A percentile compares a stretch with the other conserved stretches of the same genome.
Conservation (phyloP, 495 filamentous ascomycete genomes). For the Geoglossum glabrum region DNA sequence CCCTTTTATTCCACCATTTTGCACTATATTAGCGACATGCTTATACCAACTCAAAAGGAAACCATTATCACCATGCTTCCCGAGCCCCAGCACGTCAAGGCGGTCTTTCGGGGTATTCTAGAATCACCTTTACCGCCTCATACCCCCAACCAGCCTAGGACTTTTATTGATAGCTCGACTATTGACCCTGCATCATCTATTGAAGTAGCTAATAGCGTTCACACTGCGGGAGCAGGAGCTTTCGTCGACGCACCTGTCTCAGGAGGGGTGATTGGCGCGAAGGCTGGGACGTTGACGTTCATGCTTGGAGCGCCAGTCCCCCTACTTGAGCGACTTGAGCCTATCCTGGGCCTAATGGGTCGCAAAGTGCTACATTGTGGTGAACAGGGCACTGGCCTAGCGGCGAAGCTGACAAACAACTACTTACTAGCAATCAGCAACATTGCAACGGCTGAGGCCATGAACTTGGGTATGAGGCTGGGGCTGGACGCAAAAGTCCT, state of each 20-base stretch:
- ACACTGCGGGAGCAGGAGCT: constrained; percentile 29
- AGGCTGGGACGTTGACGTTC: constrained; percentile 56
- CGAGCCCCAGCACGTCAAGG: constrained; percentile 57
- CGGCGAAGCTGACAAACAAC: constrained; percentile 83
- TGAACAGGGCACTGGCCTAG: constrained; percentile 55
- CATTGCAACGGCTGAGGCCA: constrained; percentile 78
- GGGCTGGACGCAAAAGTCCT: constrained; percentile 65
- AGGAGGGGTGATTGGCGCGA: constrained; percentile 66
- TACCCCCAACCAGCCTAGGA: constrained; percentile 23
- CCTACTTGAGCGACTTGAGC: constrained; percentile 37
- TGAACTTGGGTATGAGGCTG: constrained; percentile 74
- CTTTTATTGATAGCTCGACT: constrained; percentile 71
- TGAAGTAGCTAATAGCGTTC: constrained; percentile 40
- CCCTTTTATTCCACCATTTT: background rate
- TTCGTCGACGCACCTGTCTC: constrained; percentile 76
- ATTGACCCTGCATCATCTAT: constrained; percentile 65
- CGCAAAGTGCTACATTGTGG: constrained; percentile 66
- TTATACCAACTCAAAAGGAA: constrained; percentile 29
- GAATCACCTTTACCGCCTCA: constrained; percentile 20
- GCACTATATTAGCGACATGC: background rate
- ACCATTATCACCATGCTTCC: constrained; percentile 65
- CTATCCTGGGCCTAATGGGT: constrained; percentile 59
- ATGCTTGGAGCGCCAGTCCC: constrained; percentile 57
- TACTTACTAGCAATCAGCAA: constrained; percentile 84
- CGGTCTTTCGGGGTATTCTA: constrained; percentile 47